Conservation (phyloP, 1,139 yeast genomes). For the Scheffersomyces illinoinensis region DNA sequence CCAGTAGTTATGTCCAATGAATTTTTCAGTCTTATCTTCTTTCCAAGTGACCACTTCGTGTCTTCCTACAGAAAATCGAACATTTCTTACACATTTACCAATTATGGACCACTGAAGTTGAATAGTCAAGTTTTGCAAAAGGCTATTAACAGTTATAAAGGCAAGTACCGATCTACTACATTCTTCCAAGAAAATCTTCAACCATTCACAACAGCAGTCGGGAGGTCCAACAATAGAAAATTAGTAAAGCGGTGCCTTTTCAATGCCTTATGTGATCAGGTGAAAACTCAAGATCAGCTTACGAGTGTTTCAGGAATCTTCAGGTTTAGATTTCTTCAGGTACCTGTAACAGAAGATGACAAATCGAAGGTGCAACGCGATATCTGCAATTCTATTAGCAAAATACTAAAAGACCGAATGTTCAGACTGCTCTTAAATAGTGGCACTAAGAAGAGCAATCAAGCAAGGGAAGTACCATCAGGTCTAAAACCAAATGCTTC, state of each 20-base stretch:
- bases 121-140: constrained; percentile 27
- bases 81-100: constrained; percentile 38
- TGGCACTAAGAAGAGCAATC: constrained; percentile 70
- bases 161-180: constrained; percentile 21
- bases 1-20: constrained; percentile 23
- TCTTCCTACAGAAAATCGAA: constrained; percentile 37
- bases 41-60: constrained; percentile 25
- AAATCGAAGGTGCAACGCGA: constrained; percentile 24
- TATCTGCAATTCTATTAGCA: constrained; percentile 29
- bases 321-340: constrained; percentile 11
- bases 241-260: constrained; percentile 25
- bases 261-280: constrained; percentile 17
- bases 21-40: constrained; percentile 28
- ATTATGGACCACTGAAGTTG: constrained; percentile 27
- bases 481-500: constrained; percentile 77
- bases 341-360: constrained; percentile 24
- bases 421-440: constrained; percentile 46
- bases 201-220: constrained; percentile 38
- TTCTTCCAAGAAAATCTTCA: constrained; percentile 26
- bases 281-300: constrained; percentile 11
- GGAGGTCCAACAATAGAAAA: constrained; percentile 29
- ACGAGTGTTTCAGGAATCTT: constrained; percentile 31
- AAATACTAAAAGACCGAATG: constrained; percentile 24
- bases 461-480: constrained; percentile 61
- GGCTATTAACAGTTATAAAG: constrained; percentile 25